Percentiles rank a stretch among this genome's conserved stretches.
These are phyloP conservation scores for Suhomyces bokatorum DNA, from an alignment of 1,139 yeast species.

Conservation along the genomic window DNA sequence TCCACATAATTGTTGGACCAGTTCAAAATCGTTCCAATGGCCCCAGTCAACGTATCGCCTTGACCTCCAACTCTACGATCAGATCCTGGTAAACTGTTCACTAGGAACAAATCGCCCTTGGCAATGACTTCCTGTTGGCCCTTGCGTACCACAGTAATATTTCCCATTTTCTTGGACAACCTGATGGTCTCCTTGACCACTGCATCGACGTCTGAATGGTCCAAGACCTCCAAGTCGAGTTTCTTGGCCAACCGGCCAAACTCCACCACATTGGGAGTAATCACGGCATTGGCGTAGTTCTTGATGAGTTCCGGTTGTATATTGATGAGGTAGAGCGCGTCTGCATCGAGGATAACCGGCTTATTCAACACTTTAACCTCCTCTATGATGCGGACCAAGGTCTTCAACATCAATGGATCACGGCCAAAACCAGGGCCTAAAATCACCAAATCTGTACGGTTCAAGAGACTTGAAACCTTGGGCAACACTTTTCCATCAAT, in stretches of 20 bases:
- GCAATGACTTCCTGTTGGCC: constrained; percentile 69
- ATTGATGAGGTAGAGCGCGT: constrained; percentile 68
- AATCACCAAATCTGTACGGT: constrained; percentile 75
- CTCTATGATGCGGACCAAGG: constrained; percentile 57
- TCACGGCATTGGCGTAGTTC: constrained; percentile 54
- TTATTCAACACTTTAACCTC: constrained; percentile 51
- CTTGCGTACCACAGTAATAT: constrained; percentile 69
- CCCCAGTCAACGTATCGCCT: constrained; percentile 79
- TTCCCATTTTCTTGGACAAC: constrained; percentile 60
- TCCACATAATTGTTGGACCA: constrained; percentile 57
- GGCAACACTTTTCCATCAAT: constrained; percentile 52
- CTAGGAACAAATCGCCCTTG: constrained; percentile 41
- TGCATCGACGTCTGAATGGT: constrained; percentile 25
- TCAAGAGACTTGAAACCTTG: constrained; percentile 54
- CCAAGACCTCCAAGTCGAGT: constrained; percentile 34
- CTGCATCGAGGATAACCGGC: constrained; percentile 88
- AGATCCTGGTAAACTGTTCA: constrained; percentile 58
- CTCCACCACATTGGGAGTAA: constrained; percentile 91
- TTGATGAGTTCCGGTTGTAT: constrained; percentile 54
- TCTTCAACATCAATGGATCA: constrained; percentile 64
- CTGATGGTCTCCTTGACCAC: constrained; percentile 32
- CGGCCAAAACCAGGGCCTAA: constrained; percentile 96
- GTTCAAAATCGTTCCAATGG: constrained; percentile 58
- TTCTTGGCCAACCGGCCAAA: constrained; percentile 61
- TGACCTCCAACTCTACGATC: constrained; percentile 81